Evolutionary conservation across 345 rosid species (phyloP).

Genomic region (Salix exigua): DNA sequence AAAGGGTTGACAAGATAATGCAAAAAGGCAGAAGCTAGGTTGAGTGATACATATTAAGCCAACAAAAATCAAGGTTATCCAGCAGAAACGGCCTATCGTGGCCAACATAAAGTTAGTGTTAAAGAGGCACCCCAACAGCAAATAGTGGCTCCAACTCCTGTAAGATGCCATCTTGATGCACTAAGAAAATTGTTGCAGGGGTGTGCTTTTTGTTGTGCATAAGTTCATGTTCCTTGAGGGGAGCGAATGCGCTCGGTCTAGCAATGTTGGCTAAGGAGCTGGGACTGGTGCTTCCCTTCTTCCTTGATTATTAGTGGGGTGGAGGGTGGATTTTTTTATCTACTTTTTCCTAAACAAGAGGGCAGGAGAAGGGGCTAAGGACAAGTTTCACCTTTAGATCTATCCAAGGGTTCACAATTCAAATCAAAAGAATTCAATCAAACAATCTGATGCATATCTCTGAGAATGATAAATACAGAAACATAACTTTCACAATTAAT

Average conservation of each 20-base stretch:
- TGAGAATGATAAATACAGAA: conserved; percentile 31
- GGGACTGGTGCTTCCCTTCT: neutral
- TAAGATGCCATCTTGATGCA: neutral
- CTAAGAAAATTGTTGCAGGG: neutral
- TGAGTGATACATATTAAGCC: neutral
- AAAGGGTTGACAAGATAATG: neutral
- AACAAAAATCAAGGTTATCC: neutral
- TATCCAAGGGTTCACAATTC: neutral
- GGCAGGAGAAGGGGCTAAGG: neutral
- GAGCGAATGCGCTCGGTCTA: too few species aligned
- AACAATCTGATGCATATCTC: conserved; percentile 15
- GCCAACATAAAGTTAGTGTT: neutral
- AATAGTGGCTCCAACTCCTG: neutral
- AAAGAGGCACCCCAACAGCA: neutral
- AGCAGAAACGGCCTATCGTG: neutral
- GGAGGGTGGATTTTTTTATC: neutral
- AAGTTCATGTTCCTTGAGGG: too few species aligned
- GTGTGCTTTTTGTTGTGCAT: neutral
- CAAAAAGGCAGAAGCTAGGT: neutral
- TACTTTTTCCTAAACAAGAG: neutral
- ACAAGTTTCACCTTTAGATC: conserved; percentile 8
- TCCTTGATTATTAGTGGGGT: neutral
- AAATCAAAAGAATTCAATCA: conserved; percentile 20
- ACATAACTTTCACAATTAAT: conserved; percentile 16
- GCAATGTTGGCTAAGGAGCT: too few species aligned